Base-by-base conservation (phyloP, 1,284 basidiomycete species). In the Pyrrhoderma noxium region DNA sequence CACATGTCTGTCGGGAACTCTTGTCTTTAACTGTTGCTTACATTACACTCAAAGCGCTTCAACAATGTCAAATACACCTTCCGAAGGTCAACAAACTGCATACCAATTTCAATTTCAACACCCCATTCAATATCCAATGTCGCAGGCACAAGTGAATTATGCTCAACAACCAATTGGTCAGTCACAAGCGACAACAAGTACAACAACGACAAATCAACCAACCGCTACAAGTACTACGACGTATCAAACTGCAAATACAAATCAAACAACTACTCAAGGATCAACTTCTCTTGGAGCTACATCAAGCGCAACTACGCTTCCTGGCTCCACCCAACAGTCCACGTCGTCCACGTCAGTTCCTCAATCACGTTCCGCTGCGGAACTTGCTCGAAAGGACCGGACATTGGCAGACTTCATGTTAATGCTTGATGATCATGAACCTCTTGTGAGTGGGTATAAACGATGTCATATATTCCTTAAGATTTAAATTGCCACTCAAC, bases 371-470 rank as follows among this genome's bases (percentile, higher is more conserved):
- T 80, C 83, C 57, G 77, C 76, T 23, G 83, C 89, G 39, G 93
- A 96, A 63, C 83, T 89, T 55, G 86, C 89, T 0, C 74, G 89
- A 56, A 90, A 91, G 62, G 90, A 96, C 65, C 77, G 89, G 45
- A 93, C 89, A 1, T 68, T 99, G 41, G 92, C 91, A 3, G 93
- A 99, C 66, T 93, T 99, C 63, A 76, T 99, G 70, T 75, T 93
- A 45, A 90, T 95, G 86, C 75, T 99, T 36, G 95, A 99, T 62
- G 93, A 95, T 40, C 97, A 97, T 66, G 91, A 96, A 61, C 96
- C 96, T 35, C 67, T 99, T 66, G 93, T 94, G 61, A 56, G 81
- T 74, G 40, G 38, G 27, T 27, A 8, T 22, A 31, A 25, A 13
- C 16, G 16, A 27, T 27, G 22, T 27, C n/a, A n/a, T n/a, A n/a